A percentile compares a stretch with the other conserved stretches of the same genome.
phyloP scores from a whole-genome alignment of 495 filamentous ascomycete species.

The Massariosphaeria phaeospora region DNA sequence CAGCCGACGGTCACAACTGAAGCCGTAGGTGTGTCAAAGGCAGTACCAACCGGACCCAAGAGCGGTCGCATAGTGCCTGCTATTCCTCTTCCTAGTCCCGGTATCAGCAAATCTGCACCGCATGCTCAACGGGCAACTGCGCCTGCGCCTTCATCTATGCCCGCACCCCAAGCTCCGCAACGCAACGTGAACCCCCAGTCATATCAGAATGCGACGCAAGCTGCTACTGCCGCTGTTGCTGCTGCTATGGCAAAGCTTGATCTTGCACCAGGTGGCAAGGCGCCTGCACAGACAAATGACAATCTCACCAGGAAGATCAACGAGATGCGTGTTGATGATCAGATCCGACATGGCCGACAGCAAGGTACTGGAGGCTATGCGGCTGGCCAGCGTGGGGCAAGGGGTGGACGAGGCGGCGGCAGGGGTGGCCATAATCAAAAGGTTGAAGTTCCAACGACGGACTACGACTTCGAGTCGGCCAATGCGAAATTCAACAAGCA shows the following conservation, averaged over 20 bases:
- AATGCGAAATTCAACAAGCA: constrained; percentile 99
- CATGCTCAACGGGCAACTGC: constrained; percentile 15
- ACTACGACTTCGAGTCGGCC: constrained; percentile 87
- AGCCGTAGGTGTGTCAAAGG: constrained; percentile 42
- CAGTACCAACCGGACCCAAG: constrained; percentile 58
- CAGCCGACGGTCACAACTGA: constrained; percentile 38
- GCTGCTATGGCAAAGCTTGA: constrained; percentile 81
- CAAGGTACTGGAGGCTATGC: constrained; percentile 35
- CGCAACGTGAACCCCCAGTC: constrained; percentile 38
- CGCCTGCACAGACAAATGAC: constrained; percentile 52
- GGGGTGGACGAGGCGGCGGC: constrained; percentile 48
- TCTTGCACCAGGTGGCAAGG: constrained; percentile 46
- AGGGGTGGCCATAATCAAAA: constrained; percentile 50
- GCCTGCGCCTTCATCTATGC: too few species aligned
- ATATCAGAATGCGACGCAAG: constrained; percentile 70
- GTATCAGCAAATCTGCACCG: constrained; percentile 14
- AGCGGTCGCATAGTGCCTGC: constrained; percentile 67
- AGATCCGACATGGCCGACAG: constrained; percentile 32
- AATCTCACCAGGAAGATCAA: constrained; percentile 78
- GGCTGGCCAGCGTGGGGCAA: constrained; percentile 48
- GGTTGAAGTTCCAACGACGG: constrained; percentile 79
- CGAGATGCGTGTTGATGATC: constrained; percentile 71
- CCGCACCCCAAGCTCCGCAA: constrained; percentile 34
- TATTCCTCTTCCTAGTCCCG: constrained; percentile 41
- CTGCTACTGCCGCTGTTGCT: constrained; percentile 79